Base-by-base conservation (phyloP, 1,284 basidiomycete species). In the Leccinum subatratum region DNA sequence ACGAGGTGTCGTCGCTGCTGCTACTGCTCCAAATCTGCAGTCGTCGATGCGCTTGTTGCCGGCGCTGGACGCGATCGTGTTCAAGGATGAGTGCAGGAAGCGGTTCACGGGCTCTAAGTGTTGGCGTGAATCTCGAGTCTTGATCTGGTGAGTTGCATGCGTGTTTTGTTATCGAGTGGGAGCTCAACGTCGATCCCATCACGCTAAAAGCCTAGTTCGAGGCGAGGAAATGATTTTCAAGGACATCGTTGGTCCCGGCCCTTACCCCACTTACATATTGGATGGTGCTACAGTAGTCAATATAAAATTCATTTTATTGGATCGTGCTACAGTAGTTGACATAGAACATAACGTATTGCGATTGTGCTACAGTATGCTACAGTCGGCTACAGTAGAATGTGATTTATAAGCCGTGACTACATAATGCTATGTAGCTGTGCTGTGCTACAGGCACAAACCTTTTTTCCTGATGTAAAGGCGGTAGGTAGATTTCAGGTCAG, bases 11-110 rank as follows among this genome's bases (percentile, higher is more conserved):
- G 14, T 39, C 37, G 37, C 25, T 25, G 25, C 25, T 25, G 25
- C 25, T 25, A 25, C 25, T 25, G 25, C 25, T 25, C 25, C 25
- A 25, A 25, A 25, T 25, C 90, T 68, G 82, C 81, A 68, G 79
- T 82, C 18, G 88, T 79, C 83, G 12, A 81, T 87, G 79, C 83
- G 86, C 28, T 79, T 88, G 61, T 73, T 88, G 54, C 80, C 86
- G 0, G 80, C 83, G 12, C 80, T 85, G 16, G 84, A 88, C 67
- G 79, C 81, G 14, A 79, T 25, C 25, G 73, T 79, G 3, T 86
- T 92, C 75, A 81, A 81, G 42, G 72, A 74, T 4, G 89, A 91
- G n/a, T 80, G 84, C 2, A 81, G 81, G 4, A 79, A 79, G 66
- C 83, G 81, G 66, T 75, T 91, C 6, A 78, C 77, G 9, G 83